A percentile compares a stretch with the other conserved stretches of the same genome.
phyloP scores from a whole-genome alignment of 2,329 filamentous ascomycete species.

The Xylariaceae sp. region DNA sequence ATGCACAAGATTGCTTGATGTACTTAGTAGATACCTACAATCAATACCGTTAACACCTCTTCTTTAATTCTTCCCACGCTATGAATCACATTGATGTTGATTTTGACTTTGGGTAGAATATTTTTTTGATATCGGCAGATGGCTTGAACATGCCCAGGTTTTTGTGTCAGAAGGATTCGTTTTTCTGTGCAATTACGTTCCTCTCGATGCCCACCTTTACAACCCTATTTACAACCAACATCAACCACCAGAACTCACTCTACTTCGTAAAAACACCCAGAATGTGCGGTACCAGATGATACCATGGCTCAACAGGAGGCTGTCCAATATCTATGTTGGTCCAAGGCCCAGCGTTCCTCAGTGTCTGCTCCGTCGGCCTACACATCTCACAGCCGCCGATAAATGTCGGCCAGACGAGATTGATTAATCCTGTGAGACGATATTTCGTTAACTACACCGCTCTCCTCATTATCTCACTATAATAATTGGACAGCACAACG shows the following conservation, averaged over 20 bases:
- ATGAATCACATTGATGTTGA: too few relatives aligned
- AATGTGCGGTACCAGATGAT: slow-evolving; percentile 46
- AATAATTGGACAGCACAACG: neutral
- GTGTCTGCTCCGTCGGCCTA: slow-evolving; percentile 44
- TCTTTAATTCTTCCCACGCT: too few relatives aligned
- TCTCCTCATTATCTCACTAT: neutral
- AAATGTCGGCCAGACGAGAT: slow-evolving; percentile 51
- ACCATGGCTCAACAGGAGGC: slow-evolving; percentile 42
- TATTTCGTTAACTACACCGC: neutral
- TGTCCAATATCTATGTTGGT: slow-evolving; percentile 45
- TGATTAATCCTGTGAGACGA: slow-evolving; percentile 41
- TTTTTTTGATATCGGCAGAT: too few relatives aligned
- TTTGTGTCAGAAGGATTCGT: too few relatives aligned
- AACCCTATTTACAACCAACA: too few relatives aligned
- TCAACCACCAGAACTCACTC: slow-evolving; percentile 6
- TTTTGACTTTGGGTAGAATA: too few relatives aligned
- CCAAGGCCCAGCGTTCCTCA: slow-evolving; percentile 52
- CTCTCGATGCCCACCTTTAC: too few relatives aligned
- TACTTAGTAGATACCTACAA: too few relatives aligned
- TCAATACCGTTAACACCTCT: too few relatives aligned
- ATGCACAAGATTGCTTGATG: too few relatives aligned
- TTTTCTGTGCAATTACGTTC: too few relatives aligned
- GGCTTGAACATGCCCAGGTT: too few relatives aligned
- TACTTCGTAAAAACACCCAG: slow-evolving; percentile 53
- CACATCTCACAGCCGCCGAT: slow-evolving; percentile 53